Conservation (phyloP, 257 asterid species). For the Nicotiana undulata region DNA sequence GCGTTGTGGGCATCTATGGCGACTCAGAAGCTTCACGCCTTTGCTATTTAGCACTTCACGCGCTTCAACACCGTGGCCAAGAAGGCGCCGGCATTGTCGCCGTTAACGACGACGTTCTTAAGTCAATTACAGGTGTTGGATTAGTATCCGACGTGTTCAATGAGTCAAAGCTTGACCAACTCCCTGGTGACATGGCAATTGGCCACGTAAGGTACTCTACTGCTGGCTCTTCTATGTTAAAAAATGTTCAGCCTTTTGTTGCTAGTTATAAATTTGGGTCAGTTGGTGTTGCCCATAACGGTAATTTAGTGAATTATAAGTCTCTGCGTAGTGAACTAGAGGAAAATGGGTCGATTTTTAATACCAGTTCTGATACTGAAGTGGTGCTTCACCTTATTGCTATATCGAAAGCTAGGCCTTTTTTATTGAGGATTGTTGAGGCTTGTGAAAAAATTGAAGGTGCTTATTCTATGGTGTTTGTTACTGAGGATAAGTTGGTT, state of each 20-base stretch:
- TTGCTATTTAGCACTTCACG: constrained; percentile 73
- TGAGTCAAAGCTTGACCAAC: constrained; percentile 56
- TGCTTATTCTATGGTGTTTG: constrained; percentile 71
- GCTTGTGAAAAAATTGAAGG: constrained; percentile 83
- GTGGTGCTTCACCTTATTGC: constrained; percentile 84
- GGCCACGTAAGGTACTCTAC: constrained; percentile 95
- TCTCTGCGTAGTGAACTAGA: constrained; percentile 65
- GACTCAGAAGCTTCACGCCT: constrained; percentile 91
- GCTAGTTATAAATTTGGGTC: constrained; percentile 87
- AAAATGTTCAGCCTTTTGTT: constrained; percentile 93
- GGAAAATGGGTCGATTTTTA: constrained; percentile 79
- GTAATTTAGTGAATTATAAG: constrained; percentile 85
- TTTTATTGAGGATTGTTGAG: constrained; percentile 75
- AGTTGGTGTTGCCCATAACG: constrained; percentile 93
- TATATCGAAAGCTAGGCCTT: constrained; percentile 77
- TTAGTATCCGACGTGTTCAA: constrained; percentile 78
- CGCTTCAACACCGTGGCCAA: constrained; percentile 94
- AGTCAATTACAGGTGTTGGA: constrained; percentile 77
- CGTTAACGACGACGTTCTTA: constrained; percentile 55
- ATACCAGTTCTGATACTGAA: constrained; percentile 84
- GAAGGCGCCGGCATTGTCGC: constrained; percentile 93
- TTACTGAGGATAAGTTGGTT: constrained; percentile 45
- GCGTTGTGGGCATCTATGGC: constrained; percentile 87
- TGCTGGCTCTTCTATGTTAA: constrained; percentile 89
- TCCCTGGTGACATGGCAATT: constrained; percentile 80